phyloP scores from a whole-genome alignment of 257 asterid species.

The Ajuga chamaepitys region DNA sequence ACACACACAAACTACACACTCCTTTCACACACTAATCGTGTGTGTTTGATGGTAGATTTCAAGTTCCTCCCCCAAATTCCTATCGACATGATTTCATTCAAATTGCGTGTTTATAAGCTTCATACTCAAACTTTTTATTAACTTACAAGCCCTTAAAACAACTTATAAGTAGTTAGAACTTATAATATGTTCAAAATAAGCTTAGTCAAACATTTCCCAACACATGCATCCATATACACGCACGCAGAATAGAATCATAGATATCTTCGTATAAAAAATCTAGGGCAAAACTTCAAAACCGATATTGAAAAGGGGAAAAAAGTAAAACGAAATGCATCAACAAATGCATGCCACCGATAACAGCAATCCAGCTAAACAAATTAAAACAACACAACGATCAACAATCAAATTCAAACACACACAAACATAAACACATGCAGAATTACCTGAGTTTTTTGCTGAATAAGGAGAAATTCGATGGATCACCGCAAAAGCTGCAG shows the following conservation, averaged over 20 bases:
- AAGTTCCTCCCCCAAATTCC: no score
- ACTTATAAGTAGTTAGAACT: no score
- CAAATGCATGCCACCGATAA: not conserved
- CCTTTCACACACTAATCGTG: no score
- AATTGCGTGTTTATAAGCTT: no score
- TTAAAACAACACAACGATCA: not conserved
- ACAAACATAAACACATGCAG: constrained; percentile 7
- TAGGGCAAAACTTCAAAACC: constrained; percentile 12
- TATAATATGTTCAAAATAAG: no score
- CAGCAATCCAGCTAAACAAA: not conserved
- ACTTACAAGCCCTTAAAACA: no score
- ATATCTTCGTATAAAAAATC: not conserved
- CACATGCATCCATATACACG: not conserved
- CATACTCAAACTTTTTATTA: no score
- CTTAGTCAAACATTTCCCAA: no score
- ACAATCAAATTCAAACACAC: not conserved
- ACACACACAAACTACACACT: no score
- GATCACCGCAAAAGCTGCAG: constrained; percentile 22
- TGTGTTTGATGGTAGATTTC: no score
- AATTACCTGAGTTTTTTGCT: constrained; percentile 12
- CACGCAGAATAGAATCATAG: not conserved
- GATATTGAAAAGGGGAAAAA: not conserved
- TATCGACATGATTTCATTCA: no score
- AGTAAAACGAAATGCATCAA: not conserved
- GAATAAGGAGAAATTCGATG: not conserved